phyloP scores from a whole-genome alignment of 176 grass and related monocot genomes.

The Oryza coarctata region DNA sequence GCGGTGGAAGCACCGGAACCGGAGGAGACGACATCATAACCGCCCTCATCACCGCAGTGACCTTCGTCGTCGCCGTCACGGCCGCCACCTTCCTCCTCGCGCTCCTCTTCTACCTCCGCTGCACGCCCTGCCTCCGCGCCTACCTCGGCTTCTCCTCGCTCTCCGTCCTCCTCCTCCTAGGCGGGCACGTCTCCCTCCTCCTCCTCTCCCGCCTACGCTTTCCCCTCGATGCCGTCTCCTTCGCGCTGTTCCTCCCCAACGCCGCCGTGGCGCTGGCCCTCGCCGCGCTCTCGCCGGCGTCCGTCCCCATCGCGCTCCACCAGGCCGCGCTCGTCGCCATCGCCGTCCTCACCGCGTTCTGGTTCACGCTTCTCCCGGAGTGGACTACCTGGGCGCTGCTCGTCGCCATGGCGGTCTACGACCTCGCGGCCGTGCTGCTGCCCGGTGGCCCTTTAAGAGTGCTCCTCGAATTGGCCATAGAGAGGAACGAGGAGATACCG shows the following conservation, averaged over 20 bases:
- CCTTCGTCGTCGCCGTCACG: constrained; percentile 65
- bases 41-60: constrained; percentile 58
- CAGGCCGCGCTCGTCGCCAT: constrained; percentile 73
- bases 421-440: constrained; percentile 82
- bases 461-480: constrained; percentile 76
- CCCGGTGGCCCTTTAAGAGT: constrained; percentile 76
- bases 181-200: constrained; percentile 66
- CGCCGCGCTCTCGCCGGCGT: constrained; percentile 53
- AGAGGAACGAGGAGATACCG: constrained; percentile 88
- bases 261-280: constrained; percentile 58
- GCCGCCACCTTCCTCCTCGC: constrained; percentile 79
- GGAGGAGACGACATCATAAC: constrained; percentile 51
- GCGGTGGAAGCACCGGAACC: neutral
- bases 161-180: constrained; percentile 62
- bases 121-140: constrained; percentile 65
- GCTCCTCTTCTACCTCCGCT: constrained; percentile 94
- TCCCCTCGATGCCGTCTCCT: constrained; percentile 67
- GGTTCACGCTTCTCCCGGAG: constrained; percentile 88
- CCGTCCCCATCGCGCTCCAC: constrained; percentile 80
- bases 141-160: constrained; percentile 87
- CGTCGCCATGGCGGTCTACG: constrained; percentile 82
- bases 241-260: constrained; percentile 73
- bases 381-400: constrained; percentile 93
- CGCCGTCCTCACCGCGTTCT: constrained; percentile 85
- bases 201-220: constrained; percentile 61